Percentiles rank a stretch among this genome's conserved stretches.
Conservation (phyloP, 140 eudicot species). For the Ambrosia hybrid region DNA sequence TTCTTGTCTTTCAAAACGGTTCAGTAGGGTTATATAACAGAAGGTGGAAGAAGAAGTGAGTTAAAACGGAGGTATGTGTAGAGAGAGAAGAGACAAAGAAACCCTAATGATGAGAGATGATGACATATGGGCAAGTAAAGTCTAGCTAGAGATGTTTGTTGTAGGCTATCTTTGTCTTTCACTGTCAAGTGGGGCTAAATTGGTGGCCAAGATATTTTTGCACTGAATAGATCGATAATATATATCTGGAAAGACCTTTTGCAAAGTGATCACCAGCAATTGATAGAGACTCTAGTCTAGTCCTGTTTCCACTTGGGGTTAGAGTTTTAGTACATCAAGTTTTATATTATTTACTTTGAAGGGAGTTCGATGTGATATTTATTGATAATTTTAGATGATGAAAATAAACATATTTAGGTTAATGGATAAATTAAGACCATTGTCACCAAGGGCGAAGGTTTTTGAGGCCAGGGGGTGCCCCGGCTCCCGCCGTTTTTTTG, state of each 20-base stretch:
- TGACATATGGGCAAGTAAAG: conserved; percentile 32
- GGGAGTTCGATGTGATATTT: too few relatives aligned
- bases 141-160: conserved; percentile 17
- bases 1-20: neutral
- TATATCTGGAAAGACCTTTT: conserved; percentile 16
- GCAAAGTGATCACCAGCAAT: conserved; percentile 33
- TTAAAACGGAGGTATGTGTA: neutral
- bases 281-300: conserved; percentile 27
- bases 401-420: too few relatives aligned
- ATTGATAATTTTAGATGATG: too few relatives aligned
- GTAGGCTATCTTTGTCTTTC: conserved; percentile 30
- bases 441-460: too few relatives aligned
- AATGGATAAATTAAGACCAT: too few relatives aligned
- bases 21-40: conserved; percentile 40
- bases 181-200: conserved; percentile 41
- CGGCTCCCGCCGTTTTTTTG: too few relatives aligned
- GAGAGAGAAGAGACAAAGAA: conserved; percentile 32
- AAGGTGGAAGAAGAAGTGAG: conserved; percentile 20
- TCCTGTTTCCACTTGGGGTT: neutral
- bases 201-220: conserved; percentile 44
- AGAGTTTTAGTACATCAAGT: neutral
- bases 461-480: too few relatives aligned
- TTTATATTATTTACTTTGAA: too few relatives aligned
- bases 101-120: conserved; percentile 70
- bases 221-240: conserved; percentile 14